Base-by-base conservation (phyloP, 2,329 filamentous ascomycete genomes). In the Colletotrichum neosansevieriae region DNA sequence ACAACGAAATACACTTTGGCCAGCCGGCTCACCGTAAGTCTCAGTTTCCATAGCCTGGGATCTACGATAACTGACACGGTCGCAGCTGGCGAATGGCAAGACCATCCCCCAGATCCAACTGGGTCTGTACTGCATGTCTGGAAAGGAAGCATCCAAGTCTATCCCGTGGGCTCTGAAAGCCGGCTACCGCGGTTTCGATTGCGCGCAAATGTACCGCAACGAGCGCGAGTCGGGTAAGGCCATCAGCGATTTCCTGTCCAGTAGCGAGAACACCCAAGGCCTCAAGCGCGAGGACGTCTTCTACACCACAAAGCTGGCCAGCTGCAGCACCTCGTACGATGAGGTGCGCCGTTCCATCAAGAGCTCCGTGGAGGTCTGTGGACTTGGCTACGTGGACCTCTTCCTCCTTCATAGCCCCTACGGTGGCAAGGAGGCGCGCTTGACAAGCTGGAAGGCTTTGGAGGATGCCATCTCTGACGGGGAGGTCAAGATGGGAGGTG, bases 351-450 rank as follows among this genome's bases (percentile, higher is more conserved):
- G 80, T 69, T 89, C 91, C 0, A 92, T 96, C 71, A 87, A 84
- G 70, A 77, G 86, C 75, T 91, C 88, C 34, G 83, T 94, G 4
- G 84, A 88, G 53, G 85, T 86, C 63, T 89, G 88, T 24, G 91
- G 89, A 0, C 79, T 94, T 34, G 91, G 88, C 0, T 94, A 94
- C 76, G 88, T 95, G 63, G 93, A 96, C 74, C 78, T 96, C 50
- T 94, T 95, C 77, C 81, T 97, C 11, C 82, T 96, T 63, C 93
- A 96, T 75, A 92, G 89, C 54, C 93, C 93, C 0, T 93, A 93
- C 73, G 92, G 93, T 6, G 92, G 93, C 1, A 89, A 84, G 73
- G 78, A 86, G 73, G 89, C 88, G 7, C 84, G 93, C 4, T 77
- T 92, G 58, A 89, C 91, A 42, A 92, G 91, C 74, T 96, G 93